Evolutionary conservation across 352 stramenopile species (phyloP).

Genomic region (Pelagophyceae sp.): DNA sequence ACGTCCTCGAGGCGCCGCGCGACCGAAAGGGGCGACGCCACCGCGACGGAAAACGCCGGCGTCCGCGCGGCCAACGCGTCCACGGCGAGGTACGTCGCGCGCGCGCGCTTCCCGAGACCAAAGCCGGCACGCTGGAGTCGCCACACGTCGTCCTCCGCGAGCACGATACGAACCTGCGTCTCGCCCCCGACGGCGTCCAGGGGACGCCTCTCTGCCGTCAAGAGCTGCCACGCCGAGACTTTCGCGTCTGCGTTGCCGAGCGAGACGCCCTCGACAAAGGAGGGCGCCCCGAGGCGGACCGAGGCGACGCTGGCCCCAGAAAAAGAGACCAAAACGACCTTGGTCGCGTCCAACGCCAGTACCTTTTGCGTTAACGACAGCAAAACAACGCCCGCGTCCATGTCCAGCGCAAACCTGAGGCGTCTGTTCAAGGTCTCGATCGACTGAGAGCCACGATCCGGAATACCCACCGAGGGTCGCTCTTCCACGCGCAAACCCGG

Average conservation of each 20-base stretch:
- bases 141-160: background rate
- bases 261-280: background rate
- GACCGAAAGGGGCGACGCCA: background rate
- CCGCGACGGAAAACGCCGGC: slow-evolving; percentile 2
- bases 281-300: background rate
- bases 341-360: background rate
- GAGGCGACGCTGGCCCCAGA: background rate
- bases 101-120: background rate
- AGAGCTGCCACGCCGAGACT: background rate
- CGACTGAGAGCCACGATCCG: too few species aligned
- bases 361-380: slow-evolving; percentile 19
- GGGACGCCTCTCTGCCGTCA: background rate
- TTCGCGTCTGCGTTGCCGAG: background rate
- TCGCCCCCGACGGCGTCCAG: background rate
- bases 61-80: background rate
- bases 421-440: too few species aligned
- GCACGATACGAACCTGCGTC: background rate
- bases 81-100: background rate
- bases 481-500: too few species aligned
- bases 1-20: background rate
- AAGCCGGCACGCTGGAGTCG: background rate
- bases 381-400: slow-evolving; percentile 13
- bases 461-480: too few species aligned
- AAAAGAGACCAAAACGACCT: background rate
- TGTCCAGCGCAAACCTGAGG: slow-evolving; percentile 23